Conservation (phyloP, 352 stramenopile species). For the Peronospora belbahrii region DNA sequence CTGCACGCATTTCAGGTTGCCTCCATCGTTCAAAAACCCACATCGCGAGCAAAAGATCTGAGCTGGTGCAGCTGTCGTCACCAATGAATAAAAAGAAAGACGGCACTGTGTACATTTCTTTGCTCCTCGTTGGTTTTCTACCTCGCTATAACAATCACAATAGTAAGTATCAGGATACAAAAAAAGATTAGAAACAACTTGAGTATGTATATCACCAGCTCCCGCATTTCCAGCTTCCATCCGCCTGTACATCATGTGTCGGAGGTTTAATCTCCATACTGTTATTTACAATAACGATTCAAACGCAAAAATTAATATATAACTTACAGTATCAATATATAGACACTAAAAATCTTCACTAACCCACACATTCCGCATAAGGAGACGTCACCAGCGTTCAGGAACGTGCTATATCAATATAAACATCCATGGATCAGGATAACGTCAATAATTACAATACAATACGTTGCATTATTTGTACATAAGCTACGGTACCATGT, state of each 20-base stretch:
- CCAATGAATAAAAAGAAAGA: slow-evolving; percentile 51
- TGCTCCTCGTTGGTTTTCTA: slow-evolving; percentile 47
- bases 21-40: slow-evolving; percentile 67
- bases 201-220: slow-evolving; percentile 36
- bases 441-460: slow-evolving; percentile 1
- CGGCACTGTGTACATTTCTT: slow-evolving; percentile 58
- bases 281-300: not conserved
- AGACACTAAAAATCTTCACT: not conserved
- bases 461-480: not conserved
- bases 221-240: slow-evolving; percentile 69
- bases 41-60: slow-evolving; percentile 76
- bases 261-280: slow-evolving; percentile 57
- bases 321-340: not conserved
- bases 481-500: slow-evolving; percentile 32
- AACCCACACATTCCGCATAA: slow-evolving; percentile 72
- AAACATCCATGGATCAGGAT: not conserved
- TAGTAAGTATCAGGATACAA: not conserved
- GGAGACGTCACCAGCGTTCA: slow-evolving; percentile 48
- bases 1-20: slow-evolving; percentile 56
- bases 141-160: slow-evolving; percentile 24
- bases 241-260: slow-evolving; percentile 55
- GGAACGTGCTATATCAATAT: slow-evolving; percentile 42
- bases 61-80: slow-evolving; percentile 56
- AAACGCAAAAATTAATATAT: not conserved
- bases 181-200: not conserved